Evolutionary conservation across 1,284 basidiomycete species (phyloP), one percentile per base, ranked within the genome.

Genomic region (Schizophyllum commune): DNA sequence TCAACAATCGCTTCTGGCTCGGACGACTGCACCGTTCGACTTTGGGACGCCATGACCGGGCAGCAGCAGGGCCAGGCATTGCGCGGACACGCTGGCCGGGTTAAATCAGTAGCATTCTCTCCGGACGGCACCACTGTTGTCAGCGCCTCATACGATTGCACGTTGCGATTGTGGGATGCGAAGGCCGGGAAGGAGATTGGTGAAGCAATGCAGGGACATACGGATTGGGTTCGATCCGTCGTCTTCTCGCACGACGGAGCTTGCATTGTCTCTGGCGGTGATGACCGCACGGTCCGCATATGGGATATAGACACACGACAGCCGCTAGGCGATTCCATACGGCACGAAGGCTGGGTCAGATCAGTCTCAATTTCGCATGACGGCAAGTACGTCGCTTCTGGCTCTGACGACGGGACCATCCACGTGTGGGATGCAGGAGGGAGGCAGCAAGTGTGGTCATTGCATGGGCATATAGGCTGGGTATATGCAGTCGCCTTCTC

Each of bases 401-500:
- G 60, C 20, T 57, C 33, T 7, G 2, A 32, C 9, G 56, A 61
- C 39, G 27, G 54, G 5, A 27, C 1, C n/a, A 13, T 61, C 3
- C 57, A 32, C 9, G n/a, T 61, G 2, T 61, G 57, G 56, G 53
- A 47, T 17, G 39, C 8, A 47, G 39, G 3, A 47, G 17, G 13
- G 39, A 17, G 39, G 9, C 13, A 47, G 39, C 39, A 11, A 17
- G 39, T 47, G 2, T 11, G 39, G 9, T 3, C 39, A 47, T 11
- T 17, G 39, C 39, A 39, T n/a, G 59, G 55, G 56, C 59, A 60
- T 55, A 52, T 9, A 39, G 11, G 47, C 21, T 33, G 0, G 7
- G 59, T 67, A 15, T 20, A 6, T 9, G 59, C 60, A 4, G 52
- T 64, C 32, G 63, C 62, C 7, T 67, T 67, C 62, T 65, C 66